Conservation (phyloP, 1,284 basidiomycete genomes). For the Pascua guehoae region DNA sequence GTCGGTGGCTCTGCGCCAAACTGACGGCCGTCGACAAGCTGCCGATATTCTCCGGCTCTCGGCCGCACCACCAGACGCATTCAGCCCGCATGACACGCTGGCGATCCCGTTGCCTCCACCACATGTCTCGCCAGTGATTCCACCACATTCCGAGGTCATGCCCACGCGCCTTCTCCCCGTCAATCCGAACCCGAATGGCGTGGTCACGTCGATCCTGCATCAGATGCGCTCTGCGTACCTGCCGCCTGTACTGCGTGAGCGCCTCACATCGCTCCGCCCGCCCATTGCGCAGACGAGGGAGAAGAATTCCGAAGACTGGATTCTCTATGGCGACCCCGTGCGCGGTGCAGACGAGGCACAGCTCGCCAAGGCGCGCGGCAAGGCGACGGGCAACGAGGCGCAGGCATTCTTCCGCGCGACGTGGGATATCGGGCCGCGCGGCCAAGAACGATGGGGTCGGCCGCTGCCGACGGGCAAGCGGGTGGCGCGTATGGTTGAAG, state of each 20-base stretch:
- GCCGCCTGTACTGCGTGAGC: conserved; percentile 34
- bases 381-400: conserved; percentile 21
- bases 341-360: conserved; percentile 34
- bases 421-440: conserved; percentile 38
- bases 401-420: conserved; percentile 30
- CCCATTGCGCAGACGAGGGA: conserved; percentile 22
- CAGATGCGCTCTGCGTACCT: conserved; percentile 38
- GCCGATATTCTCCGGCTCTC: conserved; percentile 32
- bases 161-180: conserved; percentile 30
- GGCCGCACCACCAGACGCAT: conserved; percentile 34
- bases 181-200: conserved; percentile 28
- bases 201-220: conserved; percentile 32
- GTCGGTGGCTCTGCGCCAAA: conserved; percentile 31
- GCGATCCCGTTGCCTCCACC: conserved; percentile 24
- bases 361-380: conserved; percentile 34
- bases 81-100: conserved; percentile 32
- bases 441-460: conserved; percentile 29
- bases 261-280: conserved; percentile 39
- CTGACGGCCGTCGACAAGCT: conserved; percentile 31
- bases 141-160: conserved; percentile 27
- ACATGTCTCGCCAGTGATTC: conserved; percentile 30
- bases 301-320: conserved; percentile 17
- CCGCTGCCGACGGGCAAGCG: conserved; percentile 36
- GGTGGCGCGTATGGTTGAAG: conserved; percentile 30
- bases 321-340: conserved; percentile 35